These are phyloP conservation scores for Penicillium verrucosum DNA, from an alignment of 2,329 filamentous ascomycete genomes.

Conservation along the genomic window DNA sequence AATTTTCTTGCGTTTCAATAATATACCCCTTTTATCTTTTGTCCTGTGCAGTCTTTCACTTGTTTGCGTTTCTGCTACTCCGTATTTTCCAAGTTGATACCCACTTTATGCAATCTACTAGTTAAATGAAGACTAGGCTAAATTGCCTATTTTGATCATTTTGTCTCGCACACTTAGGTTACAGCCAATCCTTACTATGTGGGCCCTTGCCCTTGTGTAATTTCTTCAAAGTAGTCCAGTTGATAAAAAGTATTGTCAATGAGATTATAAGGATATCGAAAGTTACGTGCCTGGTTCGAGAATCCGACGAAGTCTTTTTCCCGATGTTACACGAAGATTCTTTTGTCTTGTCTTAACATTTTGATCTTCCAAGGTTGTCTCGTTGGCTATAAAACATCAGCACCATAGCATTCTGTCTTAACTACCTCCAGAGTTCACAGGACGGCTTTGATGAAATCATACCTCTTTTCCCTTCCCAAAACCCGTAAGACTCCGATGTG, in stretches of 20 bases:
- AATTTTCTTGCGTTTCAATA: conserved; percentile 16
- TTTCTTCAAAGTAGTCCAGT: neutral
- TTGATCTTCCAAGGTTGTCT: neutral
- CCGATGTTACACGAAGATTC: conserved; percentile 9
- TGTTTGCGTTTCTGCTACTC: neutral
- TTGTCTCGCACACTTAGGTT: neutral
- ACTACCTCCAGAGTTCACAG: neutral
- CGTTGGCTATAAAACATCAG: neutral
- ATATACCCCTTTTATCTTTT: conserved; percentile 9
- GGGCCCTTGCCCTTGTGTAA: neutral
- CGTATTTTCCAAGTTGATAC: conserved; percentile 7
- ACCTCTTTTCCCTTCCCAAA: neutral
- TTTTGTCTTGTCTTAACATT: neutral
- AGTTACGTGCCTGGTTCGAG: neutral
- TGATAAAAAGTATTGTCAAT: neutral
- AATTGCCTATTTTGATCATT: conserved; percentile 3
- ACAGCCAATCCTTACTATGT: neutral
- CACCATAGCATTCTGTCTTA: neutral
- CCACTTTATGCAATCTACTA: conserved; percentile 6
- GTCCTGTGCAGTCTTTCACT: neutral
- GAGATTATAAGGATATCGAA: neutral
- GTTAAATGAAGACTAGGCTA: conserved; percentile 7
- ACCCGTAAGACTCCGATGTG: neutral
- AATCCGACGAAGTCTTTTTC: conserved; percentile 15
- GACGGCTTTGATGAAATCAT: neutral